Evolutionary conservation across 2,329 filamentous ascomycete genomes (phyloP), one percentile per base, ranked within the genome.

Genomic region (Penicillium sp.): DNA sequence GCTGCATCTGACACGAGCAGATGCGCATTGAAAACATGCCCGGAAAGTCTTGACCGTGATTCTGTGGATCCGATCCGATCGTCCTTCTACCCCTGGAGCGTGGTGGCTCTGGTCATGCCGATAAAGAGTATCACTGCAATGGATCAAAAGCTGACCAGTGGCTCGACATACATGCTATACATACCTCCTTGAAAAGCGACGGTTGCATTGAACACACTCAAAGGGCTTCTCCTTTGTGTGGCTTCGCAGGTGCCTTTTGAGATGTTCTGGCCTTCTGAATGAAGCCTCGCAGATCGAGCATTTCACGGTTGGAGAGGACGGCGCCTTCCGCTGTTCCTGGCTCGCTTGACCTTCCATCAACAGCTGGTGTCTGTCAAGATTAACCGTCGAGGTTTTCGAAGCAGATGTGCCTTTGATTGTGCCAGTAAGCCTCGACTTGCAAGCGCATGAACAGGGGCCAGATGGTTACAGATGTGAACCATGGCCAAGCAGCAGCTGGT

Each of bases 21-120:
- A 65, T 26, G 73, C 73, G 49, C 73, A 75, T 55, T 69, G 67
- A 53, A 65, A 73, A 52, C 73, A 75, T 3, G 73, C 73, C 40
- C 73, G 66, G 51, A 75, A 75, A 3, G 73, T 75, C 52, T 73
- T 74, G 52, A 73, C 68, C 1, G 72, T 75, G 52, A 75, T 74
- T 3, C 73, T 67, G 54, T 75, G 73, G 5, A 69, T 64, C 7
- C 68, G 68, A 47, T 72, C 68, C 47, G 68, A 68, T 28, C 46
- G 38, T 16, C 55, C 18, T 68, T 68, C 4, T 59, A 64, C n/a
- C 65, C 71, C 21, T n/a, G 66, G 62, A 20, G 68, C 67, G 65
- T 71, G 71, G 48, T 75, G 72, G 52, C 71, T 75, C 46, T 72
- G 56, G 46, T 70, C 69, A 59, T 75, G 73, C 26, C 71, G 71